These are phyloP conservation scores for Akanthomyces lecanii DNA, from an alignment of 2,329 filamentous ascomycete genomes.

Conservation along the genomic window DNA sequence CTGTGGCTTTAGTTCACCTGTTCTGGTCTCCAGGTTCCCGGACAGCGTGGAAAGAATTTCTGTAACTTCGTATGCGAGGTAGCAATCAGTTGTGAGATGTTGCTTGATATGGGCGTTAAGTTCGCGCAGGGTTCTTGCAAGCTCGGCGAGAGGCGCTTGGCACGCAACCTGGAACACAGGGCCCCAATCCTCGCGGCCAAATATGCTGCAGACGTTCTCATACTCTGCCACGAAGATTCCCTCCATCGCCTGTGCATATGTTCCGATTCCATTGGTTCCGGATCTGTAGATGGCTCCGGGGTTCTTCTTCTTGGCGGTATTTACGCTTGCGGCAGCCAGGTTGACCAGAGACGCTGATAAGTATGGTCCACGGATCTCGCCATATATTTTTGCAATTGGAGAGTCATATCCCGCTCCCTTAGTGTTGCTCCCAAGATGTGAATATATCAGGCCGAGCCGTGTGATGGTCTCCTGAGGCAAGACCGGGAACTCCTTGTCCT, in stretches of 20 bases:
- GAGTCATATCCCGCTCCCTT: conserved; percentile 55
- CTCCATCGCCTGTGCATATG: conserved; percentile 83
- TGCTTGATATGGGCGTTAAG: conserved; percentile 84
- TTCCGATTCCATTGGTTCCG: conserved; percentile 86
- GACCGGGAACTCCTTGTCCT: conserved; percentile 77
- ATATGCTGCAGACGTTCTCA: conserved; percentile 84
- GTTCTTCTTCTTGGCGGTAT: conserved; percentile 76
- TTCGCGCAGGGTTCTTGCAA: conserved; percentile 80
- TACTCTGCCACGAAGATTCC: conserved; percentile 84
- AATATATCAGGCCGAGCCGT: conserved; percentile 74
- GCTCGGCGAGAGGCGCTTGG: conserved; percentile 71
- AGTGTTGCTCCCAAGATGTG: conserved; percentile 63
- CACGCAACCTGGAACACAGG: conserved; percentile 75
- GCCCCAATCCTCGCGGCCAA: conserved; percentile 79
- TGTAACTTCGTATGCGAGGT: conserved; percentile 89
- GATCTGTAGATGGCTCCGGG: conserved; percentile 79
- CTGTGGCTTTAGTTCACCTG: conserved; percentile 78
- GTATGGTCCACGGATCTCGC: conserved; percentile 81
- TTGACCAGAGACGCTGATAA: conserved; percentile 79
- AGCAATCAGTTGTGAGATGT: conserved; percentile 87
- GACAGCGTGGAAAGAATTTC: conserved; percentile 82
- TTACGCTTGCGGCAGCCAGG: conserved; percentile 78
- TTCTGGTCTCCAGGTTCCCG: conserved; percentile 72
- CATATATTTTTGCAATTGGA: conserved; percentile 75
- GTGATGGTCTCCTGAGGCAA: conserved; percentile 72